These are phyloP conservation scores for Oryza glaberrima DNA, from an alignment of 176 grass and related monocot genomes.

Conservation along the genomic window DNA sequence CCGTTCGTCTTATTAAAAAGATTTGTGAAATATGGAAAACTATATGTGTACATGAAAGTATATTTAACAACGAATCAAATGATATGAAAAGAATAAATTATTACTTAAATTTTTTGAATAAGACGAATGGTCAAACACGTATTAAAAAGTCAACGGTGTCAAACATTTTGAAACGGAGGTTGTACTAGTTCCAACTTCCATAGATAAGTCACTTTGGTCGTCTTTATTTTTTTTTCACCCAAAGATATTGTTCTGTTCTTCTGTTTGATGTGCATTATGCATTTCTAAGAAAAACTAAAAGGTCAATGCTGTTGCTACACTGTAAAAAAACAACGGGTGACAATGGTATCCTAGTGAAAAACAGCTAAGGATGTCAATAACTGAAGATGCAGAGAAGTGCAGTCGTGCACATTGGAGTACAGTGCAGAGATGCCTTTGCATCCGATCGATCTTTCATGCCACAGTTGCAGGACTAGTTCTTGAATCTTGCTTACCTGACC, in stretches of 20 bases:
- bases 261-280: neutral
- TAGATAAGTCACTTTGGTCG: neutral
- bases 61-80: too few relatives aligned
- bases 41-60: too few relatives aligned
- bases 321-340: neutral
- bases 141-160: too few relatives aligned
- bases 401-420: neutral
- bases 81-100: too few relatives aligned
- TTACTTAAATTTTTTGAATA: too few relatives aligned
- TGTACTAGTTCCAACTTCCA: neutral
- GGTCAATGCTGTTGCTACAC: neutral
- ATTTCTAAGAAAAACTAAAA: neutral
- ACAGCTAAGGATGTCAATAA: neutral
- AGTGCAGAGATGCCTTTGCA: neutral
- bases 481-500: neutral
- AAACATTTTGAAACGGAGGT: too few relatives aligned
- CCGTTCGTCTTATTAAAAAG: too few relatives aligned
- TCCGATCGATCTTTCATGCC: neutral
- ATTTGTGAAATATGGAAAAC: too few relatives aligned
- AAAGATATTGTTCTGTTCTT: neutral
- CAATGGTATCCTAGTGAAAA: neutral
- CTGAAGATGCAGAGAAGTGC: neutral
- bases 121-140: too few relatives aligned
- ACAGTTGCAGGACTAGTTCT: neutral
- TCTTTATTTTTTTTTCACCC: neutral